Conservation (phyloP, 306 rosid genomes). For the Clitoria ternatea region DNA sequence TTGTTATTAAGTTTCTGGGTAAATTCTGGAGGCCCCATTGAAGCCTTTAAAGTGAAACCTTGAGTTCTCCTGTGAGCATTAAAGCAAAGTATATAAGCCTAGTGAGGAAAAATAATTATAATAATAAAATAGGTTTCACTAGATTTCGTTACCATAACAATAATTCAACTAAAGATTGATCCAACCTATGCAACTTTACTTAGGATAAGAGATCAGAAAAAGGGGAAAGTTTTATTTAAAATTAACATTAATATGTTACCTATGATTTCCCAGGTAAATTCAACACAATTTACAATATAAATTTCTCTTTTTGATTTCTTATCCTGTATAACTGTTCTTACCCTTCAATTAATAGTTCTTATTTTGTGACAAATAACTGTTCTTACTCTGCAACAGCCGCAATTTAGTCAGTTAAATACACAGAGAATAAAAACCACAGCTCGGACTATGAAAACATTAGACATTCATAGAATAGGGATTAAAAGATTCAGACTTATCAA, state of each 20-base stretch:
- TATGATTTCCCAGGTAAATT: no score
- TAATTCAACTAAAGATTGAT: conserved; percentile 5
- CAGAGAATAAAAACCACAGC: conserved; percentile 5
- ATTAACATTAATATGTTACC: no score
- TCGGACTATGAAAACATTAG: background rate
- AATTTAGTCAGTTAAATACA: conserved; percentile 26
- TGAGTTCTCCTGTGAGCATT: conserved; percentile 45
- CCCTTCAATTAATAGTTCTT: conserved; percentile 17
- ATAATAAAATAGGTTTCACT: background rate
- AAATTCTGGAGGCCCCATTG: conserved; percentile 46
- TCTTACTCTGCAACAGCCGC: conserved; percentile 27
- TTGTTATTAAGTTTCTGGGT: conserved; percentile 47
- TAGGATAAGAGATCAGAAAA: no score
- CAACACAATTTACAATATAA: no score
- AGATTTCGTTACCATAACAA: conserved; percentile 4
- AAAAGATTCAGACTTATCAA: background rate
- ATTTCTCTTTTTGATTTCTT: no score
- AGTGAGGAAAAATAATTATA: background rate
- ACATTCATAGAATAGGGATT: background rate
- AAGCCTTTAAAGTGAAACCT: conserved; percentile 54
- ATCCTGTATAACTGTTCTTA: no score
- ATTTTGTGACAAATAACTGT: background rate
- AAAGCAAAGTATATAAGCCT: background rate
- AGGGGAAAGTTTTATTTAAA: no score
- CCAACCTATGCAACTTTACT: no score